These are phyloP conservation scores for Magnusiomyces suaveolens DNA, from an alignment of 1,139 yeast species.

Conservation along the genomic window DNA sequence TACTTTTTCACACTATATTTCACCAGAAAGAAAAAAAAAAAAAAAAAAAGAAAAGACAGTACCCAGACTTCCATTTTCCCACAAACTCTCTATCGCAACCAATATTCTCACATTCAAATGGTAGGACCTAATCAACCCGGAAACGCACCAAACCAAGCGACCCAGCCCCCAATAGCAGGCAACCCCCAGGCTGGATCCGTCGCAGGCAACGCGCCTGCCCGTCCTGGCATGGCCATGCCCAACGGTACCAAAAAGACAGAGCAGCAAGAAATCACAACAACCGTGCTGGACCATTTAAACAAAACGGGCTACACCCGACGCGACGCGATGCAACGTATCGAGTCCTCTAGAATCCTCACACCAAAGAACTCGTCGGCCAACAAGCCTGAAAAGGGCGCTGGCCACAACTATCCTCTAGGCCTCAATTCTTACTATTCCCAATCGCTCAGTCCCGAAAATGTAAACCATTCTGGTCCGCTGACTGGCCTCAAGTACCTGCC, in stretches of 20 bases:
- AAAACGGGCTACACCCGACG: constrained; percentile 92
- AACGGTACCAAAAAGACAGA: background rate
- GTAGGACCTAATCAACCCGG: background rate
- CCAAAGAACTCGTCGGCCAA: constrained; percentile 32
- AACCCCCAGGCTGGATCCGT: background rate
- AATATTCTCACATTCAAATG: background rate
- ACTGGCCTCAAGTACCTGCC: constrained; percentile 5
- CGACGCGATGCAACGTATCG: constrained; percentile 87
- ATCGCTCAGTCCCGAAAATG: constrained; percentile 1
- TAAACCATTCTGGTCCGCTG: constrained; percentile 1
- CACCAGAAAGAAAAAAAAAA: background rate
- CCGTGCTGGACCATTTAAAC: constrained; percentile 63
- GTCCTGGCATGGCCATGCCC: background rate
- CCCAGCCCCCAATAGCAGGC: background rate
- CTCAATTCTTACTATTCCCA: background rate
- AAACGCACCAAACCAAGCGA: background rate
- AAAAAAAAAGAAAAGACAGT: too few relatives aligned
- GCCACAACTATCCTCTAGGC: background rate
- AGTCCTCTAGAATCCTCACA: constrained; percentile 64
- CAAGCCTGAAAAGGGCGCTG: background rate
- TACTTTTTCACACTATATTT: background rate
- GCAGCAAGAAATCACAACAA: background rate
- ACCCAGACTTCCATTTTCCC: too few relatives aligned
- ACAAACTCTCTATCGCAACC: too few relatives aligned
- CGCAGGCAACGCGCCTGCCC: background rate